These are phyloP conservation scores for Ogataea salicorniae DNA, from an alignment of 805 yeast genomes.

Conservation along the genomic window DNA sequence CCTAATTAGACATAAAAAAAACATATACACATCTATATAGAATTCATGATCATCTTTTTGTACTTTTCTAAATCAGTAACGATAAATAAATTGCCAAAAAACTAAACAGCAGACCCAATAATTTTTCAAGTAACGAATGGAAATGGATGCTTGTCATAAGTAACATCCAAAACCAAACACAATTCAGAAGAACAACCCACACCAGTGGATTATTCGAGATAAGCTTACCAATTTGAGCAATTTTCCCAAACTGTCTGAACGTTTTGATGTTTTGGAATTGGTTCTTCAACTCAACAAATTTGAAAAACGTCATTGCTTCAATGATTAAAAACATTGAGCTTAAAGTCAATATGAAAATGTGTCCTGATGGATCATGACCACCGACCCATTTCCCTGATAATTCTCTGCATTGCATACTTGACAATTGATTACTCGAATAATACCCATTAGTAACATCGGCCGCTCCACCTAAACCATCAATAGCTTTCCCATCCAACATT, in stretches of 20 bases:
- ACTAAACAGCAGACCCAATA: constrained; percentile 65
- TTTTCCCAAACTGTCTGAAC: background rate
- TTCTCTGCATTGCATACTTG: constrained; percentile 45
- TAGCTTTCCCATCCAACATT: background rate
- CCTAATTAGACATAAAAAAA: background rate
- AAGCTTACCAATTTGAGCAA: constrained; percentile 7
- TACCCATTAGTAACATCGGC: background rate
- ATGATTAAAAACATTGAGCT: constrained; percentile 60
- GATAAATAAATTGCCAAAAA: constrained; percentile 24
- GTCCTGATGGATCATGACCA: constrained; percentile 97
- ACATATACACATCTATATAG: too few species aligned
- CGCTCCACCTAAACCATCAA: background rate
- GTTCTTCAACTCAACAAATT: constrained; percentile 7
- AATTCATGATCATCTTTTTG: too few species aligned
- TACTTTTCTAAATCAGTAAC: background rate
- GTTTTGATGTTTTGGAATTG: constrained; percentile 4
- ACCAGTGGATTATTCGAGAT: constrained; percentile 19
- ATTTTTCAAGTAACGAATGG: constrained; percentile 74
- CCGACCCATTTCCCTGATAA: constrained; percentile 69
- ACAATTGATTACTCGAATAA: constrained; percentile 17
- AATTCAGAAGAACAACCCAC: constrained; percentile 31
- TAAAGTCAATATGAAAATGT: constrained; percentile 71
- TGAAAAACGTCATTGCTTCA: constrained; percentile 40
- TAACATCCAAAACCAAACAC: constrained; percentile 82
- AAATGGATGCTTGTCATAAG: constrained; percentile 78